These are phyloP conservation scores for Lachancea meyersii DNA, from an alignment of 805 yeast genomes.

Conservation along the genomic window DNA sequence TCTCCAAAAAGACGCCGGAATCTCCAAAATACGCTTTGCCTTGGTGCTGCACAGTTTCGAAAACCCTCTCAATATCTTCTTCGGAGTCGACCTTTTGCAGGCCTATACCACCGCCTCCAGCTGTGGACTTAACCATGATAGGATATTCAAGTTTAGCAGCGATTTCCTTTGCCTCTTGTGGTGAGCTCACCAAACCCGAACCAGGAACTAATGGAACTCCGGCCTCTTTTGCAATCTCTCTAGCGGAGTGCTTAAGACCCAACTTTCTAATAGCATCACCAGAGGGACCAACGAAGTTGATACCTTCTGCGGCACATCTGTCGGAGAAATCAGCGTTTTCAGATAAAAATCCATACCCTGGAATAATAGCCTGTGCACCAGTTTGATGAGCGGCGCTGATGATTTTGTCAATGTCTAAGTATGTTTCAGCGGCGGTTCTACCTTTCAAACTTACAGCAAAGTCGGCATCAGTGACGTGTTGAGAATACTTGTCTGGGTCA, in stretches of 20 bases:
- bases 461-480: constrained; percentile 82
- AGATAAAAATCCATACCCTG: constrained; percentile 94
- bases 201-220: constrained; percentile 98
- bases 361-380: constrained; percentile 91
- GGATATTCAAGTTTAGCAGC: constrained; percentile 81
- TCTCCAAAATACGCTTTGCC: constrained; percentile 92
- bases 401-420: constrained; percentile 78
- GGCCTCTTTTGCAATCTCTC: constrained; percentile 88
- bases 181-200: constrained; percentile 66
- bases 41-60: constrained; percentile 87
- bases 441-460: constrained; percentile 76
- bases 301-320: constrained; percentile 72
- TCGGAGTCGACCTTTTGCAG: constrained; percentile 84
- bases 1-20: constrained; percentile 89
- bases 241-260: constrained; percentile 94
- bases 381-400: constrained; percentile 77
- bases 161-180: constrained; percentile 67
- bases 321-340: constrained; percentile 97
- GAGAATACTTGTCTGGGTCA: constrained; percentile 81
- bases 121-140: constrained; percentile 93
- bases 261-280: constrained; percentile 87
- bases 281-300: constrained; percentile 93
- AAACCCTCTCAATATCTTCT: constrained; percentile 75
- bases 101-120: constrained; percentile 99
- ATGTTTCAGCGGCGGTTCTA: constrained; percentile 82